Conservation (phyloP, 1,284 basidiomycete species). For the Rugosomyces carneus region DNA sequence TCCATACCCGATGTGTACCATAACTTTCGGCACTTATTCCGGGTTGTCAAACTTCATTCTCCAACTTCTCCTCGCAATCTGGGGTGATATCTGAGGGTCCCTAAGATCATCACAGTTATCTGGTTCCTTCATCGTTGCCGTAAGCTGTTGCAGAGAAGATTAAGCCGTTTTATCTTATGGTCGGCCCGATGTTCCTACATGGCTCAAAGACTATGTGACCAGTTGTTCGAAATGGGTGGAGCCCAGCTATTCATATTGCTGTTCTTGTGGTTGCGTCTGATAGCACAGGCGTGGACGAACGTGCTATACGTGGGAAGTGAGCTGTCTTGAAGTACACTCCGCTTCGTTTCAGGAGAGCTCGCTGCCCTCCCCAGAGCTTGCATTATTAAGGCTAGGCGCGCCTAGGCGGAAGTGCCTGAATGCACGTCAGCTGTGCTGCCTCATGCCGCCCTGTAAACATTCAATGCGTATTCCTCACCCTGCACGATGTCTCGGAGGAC, state of each 20-base stretch:
- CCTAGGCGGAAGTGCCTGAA: background rate
- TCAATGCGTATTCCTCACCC: background rate
- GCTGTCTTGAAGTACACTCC: background rate
- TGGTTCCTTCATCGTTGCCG: slow-evolving; percentile 6
- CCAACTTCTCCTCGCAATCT: slow-evolving; percentile 7
- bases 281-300: background rate
- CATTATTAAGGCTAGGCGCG: too few species aligned
- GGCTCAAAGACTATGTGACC: background rate
- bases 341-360: background rate
- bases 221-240: background rate
- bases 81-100: slow-evolving; percentile 12
- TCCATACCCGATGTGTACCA: slow-evolving; percentile 1
- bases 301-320: background rate
- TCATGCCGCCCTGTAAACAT: background rate
- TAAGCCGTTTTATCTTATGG: slow-evolving; percentile 8
- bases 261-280: background rate
- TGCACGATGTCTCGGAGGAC: background rate
- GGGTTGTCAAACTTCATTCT: background rate
- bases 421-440: background rate
- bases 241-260: background rate
- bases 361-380: too few species aligned
- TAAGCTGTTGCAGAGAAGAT: slow-evolving; percentile 7
- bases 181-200: slow-evolving; percentile 14
- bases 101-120: slow-evolving; percentile 7
- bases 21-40: background rate